These are phyloP conservation scores for Hura crepitans DNA, from an alignment of 441 rosid genomes.

Conservation along the genomic window DNA sequence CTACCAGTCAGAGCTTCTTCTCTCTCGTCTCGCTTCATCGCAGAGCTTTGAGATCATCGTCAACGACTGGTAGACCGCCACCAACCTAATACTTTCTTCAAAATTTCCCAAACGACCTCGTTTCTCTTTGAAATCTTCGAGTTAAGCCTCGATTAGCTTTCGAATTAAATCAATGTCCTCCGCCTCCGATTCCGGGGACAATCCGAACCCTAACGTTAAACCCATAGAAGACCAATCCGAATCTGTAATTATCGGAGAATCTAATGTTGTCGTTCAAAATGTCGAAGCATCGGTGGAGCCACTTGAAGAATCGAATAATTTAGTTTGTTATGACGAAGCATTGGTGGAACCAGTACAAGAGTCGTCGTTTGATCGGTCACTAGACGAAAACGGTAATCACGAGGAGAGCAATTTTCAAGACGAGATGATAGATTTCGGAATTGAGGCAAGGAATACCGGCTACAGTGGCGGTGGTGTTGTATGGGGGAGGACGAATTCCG, in stretches of 20 bases:
- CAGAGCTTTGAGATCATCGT: not conserved
- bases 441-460: not conserved
- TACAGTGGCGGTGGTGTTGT: slow-evolving; percentile 2
- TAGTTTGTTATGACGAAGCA: not conserved
- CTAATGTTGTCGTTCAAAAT: slow-evolving; percentile 4
- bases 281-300: not conserved
- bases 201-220: slow-evolving; percentile 31
- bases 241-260: slow-evolving; percentile 12
- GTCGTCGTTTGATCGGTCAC: slow-evolving; percentile 23
- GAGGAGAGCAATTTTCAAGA: slow-evolving; percentile 4
- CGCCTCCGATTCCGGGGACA: slow-evolving; percentile 21
- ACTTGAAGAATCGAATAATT: not conserved
- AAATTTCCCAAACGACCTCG: no score
- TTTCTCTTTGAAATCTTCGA: not conserved
- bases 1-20: slow-evolving; percentile 32
- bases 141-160: not conserved
- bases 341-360: not conserved
- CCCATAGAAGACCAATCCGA: slow-evolving; percentile 34
- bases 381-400: slow-evolving; percentile 21
- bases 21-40: not conserved
- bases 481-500: slow-evolving; percentile 42
- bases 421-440: slow-evolving; percentile 10
- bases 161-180: slow-evolving; percentile 26
- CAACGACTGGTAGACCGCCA: slow-evolving; percentile 33
- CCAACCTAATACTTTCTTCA: not conserved